Evolutionary conservation across 2,329 filamentous ascomycete genomes (phyloP).

Genomic region (Claviceps spartinae): DNA sequence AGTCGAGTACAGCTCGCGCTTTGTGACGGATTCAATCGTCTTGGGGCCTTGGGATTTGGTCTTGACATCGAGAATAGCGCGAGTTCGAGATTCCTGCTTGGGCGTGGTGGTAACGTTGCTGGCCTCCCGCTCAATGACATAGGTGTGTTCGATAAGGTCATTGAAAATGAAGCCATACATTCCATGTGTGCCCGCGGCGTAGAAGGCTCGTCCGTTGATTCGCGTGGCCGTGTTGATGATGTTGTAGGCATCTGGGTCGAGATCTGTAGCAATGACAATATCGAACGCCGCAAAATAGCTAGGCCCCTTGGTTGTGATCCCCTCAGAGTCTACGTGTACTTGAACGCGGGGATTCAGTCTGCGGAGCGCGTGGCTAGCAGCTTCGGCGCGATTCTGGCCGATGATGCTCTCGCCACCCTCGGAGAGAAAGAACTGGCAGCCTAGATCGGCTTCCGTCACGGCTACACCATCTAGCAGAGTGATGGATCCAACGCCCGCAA

Average conservation of each 20-base stretch:
- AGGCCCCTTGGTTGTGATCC: slow-evolving; percentile 52
- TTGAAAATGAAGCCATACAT: slow-evolving; percentile 93
- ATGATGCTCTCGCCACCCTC: slow-evolving; percentile 46
- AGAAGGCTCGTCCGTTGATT: slow-evolving; percentile 67
- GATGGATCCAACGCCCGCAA: slow-evolving; percentile 81
- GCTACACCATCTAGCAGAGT: slow-evolving; percentile 71
- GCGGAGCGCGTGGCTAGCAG: slow-evolving; percentile 62
- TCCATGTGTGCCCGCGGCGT: slow-evolving; percentile 75
- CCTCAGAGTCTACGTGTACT: slow-evolving; percentile 54
- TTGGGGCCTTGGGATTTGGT: slow-evolving; percentile 56
- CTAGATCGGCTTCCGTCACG: slow-evolving; percentile 69
- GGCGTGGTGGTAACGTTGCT: slow-evolving; percentile 60
- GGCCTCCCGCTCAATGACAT: slow-evolving; percentile 71
- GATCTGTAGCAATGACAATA: slow-evolving; percentile 79
- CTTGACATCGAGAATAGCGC: slow-evolving; percentile 58
- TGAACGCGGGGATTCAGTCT: slow-evolving; percentile 82
- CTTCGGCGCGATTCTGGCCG: slow-evolving; percentile 74
- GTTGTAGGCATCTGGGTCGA: slow-evolving; percentile 59
- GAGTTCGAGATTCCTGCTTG: slow-evolving; percentile 60
- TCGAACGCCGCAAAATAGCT: slow-evolving; percentile 71
- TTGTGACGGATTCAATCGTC: slow-evolving; percentile 73
- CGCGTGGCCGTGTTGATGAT: slow-evolving; percentile 80
- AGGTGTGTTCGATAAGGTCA: slow-evolving; percentile 83
- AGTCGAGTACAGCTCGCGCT: slow-evolving; percentile 81
- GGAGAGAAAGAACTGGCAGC: slow-evolving; percentile 68